Evolutionary conservation across 2,329 filamentous ascomycete species (phyloP), one percentile per base, ranked within the genome.

Genomic region (Colletotrichum ledebouriae): DNA sequence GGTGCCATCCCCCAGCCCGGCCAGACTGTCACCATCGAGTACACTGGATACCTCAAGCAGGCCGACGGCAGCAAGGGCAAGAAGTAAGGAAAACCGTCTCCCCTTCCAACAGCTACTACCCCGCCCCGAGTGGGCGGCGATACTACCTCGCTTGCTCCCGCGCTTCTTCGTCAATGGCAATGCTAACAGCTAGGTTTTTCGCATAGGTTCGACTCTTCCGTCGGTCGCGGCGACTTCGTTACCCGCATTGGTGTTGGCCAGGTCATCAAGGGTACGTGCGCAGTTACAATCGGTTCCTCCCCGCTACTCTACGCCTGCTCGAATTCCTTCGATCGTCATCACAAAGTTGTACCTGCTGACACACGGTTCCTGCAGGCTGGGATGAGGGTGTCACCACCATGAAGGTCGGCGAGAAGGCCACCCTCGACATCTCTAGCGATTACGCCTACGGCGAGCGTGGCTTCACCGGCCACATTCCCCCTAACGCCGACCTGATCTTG

Each of bases 331-430:
- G 12, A 57, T 13, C 37, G 9, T 22, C 3, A 57, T 10, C 15
- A 12, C 4, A 17, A 20, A 10, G 13, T 29, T 22, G 44, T 29
- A 29, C n/a, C 9, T 50, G 33, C 46, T 74, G 67, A 73, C 55
- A 47, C 44, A 39, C 55, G 15, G 64, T n/a, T 20, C 13, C 10
- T 12, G 50, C 72, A 94, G 92, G 89, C 73, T 97, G 89, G 94
- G 94, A 94, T 76, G 90, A 97, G 82, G 94, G 92, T 73, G 94
- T 98, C 60, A 82, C 84, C 57, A 84, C 89, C 77, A 98, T 99
- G 95, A 90, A 91, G 78, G 84, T 97, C 67, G 94, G 95, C 78
- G 95, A 98, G 87, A 95, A 93, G 84, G 90, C 94, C 61, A 92
- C 89, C 59, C 86, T 99, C 72, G 91, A 90, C 73, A 98, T 98